Evolutionary conservation across 371 early-diverging fungal genomes (phyloP).

Genomic region (Conidiobolus incongruus): DNA sequence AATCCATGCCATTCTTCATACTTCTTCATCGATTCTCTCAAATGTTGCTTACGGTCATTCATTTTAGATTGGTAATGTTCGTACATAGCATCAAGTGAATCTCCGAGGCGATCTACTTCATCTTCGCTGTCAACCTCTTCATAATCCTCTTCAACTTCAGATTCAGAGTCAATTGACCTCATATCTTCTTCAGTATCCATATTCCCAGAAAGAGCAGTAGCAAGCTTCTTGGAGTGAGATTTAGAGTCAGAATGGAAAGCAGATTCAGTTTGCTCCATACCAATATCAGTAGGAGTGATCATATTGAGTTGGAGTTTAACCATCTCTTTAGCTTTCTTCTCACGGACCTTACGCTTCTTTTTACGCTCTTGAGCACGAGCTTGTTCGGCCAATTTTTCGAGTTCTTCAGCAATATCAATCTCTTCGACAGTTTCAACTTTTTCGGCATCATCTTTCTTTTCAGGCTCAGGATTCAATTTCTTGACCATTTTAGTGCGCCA

Average conservation of each 20-base stretch:
- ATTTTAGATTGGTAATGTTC: background rate
- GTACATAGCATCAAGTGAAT: background rate
- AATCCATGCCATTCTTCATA: constrained; percentile 4
- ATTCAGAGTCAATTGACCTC: no score
- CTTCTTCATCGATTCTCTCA: background rate
- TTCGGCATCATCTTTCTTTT: constrained; percentile 24
- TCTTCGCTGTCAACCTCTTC: constrained; percentile 15
- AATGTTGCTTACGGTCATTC: background rate
- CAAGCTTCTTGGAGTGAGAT: no score
- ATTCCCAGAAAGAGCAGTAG: no score
- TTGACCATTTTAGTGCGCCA: constrained; percentile 42
- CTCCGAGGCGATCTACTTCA: constrained; percentile 7
- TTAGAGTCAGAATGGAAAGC: constrained; percentile 8
- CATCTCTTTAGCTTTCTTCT: constrained; percentile 60
- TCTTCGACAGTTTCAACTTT: constrained; percentile 20
- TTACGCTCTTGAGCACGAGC: constrained; percentile 30
- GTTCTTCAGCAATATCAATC: constrained; percentile 21
- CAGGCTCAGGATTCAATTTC: constrained; percentile 10
- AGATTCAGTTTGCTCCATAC: constrained; percentile 35
- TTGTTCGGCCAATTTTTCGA: constrained; percentile 24
- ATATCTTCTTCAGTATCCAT: no score
- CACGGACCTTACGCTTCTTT: constrained; percentile 32
- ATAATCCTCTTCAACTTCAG: constrained; percentile 14
- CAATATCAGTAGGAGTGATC: constrained; percentile 74
- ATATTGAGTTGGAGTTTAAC: constrained; percentile 79